phyloP scores from a whole-genome alignment of 805 yeast species.

The Brettanomyces sp. region DNA sequence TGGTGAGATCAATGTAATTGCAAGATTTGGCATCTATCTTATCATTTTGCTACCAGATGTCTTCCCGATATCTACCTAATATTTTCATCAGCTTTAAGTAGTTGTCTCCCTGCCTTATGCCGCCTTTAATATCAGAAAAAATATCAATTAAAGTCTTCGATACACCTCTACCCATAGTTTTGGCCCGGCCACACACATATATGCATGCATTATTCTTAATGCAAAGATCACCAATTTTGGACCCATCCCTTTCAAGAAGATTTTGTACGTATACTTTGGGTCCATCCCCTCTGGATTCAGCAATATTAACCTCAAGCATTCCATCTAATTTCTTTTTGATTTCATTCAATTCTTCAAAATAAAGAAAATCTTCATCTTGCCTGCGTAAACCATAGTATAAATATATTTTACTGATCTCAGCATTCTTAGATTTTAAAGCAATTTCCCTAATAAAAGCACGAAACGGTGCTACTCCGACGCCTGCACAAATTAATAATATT shows the following conservation, averaged over 20 bases:
- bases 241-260: slow-evolving; percentile 39
- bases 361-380: slow-evolving; percentile 60
- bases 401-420: slow-evolving; percentile 52
- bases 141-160: slow-evolving; percentile 55
- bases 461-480: slow-evolving; percentile 95
- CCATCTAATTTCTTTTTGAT: slow-evolving; percentile 42
- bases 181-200: slow-evolving; percentile 94
- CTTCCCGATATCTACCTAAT: slow-evolving; percentile 86
- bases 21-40: no score
- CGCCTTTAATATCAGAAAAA: slow-evolving; percentile 41
- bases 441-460: slow-evolving; percentile 66
- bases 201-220: slow-evolving; percentile 58
- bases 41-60: slow-evolving; percentile 62
- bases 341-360: slow-evolving; percentile 73
- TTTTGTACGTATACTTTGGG: slow-evolving; percentile 76
- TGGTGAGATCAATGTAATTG: no score
- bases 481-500: slow-evolving; percentile 89
- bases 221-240: slow-evolving; percentile 40
- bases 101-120: slow-evolving; percentile 57
- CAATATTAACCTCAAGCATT: slow-evolving; percentile 57
- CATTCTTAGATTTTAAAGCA: not conserved
- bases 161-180: slow-evolving; percentile 86
- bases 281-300: slow-evolving; percentile 64
- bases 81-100: slow-evolving; percentile 64
- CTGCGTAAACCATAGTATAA: slow-evolving; percentile 66